A percentile compares a stretch with the other conserved stretches of the same genome.
phyloP scores from a whole-genome alignment of 306 rosid species.

The Albizia julibrissin region DNA sequence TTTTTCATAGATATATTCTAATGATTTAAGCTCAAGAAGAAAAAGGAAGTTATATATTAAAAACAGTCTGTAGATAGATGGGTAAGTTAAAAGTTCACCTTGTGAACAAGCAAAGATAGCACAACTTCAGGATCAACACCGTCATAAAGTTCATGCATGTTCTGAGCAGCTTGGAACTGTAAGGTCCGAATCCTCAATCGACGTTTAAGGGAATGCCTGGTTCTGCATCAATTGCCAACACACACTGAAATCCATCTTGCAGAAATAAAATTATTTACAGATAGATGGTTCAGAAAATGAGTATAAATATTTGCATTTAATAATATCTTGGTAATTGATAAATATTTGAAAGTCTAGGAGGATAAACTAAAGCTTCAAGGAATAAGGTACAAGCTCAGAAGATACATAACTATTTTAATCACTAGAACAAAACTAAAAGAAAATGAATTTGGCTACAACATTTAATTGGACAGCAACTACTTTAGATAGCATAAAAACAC shows the following conservation, averaged over 20 bases:
- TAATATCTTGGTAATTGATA: conserved; percentile 4
- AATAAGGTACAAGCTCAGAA: conserved; percentile 24
- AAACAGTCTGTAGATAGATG: too few relatives aligned
- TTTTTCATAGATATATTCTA: background rate
- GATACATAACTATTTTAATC: conserved; percentile 28
- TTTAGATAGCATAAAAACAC: conserved; percentile 28
- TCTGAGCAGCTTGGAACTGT: conserved; percentile 80
- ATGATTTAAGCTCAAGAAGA: conserved; percentile 26
- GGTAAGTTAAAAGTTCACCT: conserved; percentile 55
- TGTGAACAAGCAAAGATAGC: conserved; percentile 84
- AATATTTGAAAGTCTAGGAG: conserved; percentile 10
- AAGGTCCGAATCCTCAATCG: conserved; percentile 82
- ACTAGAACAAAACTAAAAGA: background rate
- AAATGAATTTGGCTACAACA: conserved; percentile 21
- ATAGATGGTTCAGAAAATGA: conserved; percentile 25
- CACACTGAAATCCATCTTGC: conserved; percentile 29
- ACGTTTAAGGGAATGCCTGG: conserved; percentile 75
- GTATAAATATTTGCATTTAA: background rate
- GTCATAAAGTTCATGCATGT: conserved; percentile 76
- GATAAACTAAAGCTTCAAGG: conserved; percentile 2
- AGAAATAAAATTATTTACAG: conserved; percentile 25
- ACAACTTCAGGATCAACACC: conserved; percentile 91
- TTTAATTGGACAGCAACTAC: conserved; percentile 19
- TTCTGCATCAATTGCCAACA: conserved; percentile 52
- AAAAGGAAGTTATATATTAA: background rate